Evolutionary conservation across 306 rosid species (phyloP).

Genomic region (Myrica gale): DNA sequence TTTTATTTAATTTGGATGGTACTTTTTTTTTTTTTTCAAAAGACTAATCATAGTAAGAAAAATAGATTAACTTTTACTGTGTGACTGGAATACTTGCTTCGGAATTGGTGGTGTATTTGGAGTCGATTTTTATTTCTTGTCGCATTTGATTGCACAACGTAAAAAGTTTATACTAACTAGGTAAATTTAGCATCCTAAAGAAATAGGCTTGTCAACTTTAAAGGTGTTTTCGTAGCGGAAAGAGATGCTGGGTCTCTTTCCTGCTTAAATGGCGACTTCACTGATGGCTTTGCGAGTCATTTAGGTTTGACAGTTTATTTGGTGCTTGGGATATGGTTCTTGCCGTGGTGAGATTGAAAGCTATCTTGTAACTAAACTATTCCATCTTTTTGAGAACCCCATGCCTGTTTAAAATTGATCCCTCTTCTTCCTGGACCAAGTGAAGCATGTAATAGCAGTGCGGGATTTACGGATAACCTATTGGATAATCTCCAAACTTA

Average conservation of each 20-base stretch:
- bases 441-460: too few species aligned
- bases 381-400: too few species aligned
- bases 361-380: background rate
- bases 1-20: too few species aligned
- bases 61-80: background rate
- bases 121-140: background rate
- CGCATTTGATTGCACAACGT: background rate
- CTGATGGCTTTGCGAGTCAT: constrained; percentile 1
- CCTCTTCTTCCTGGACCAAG: too few species aligned
- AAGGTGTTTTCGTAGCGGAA: background rate
- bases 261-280: background rate
- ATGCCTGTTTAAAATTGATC: too few species aligned
- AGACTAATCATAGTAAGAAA: background rate
- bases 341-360: background rate
- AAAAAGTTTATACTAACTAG: too few species aligned
- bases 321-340: background rate
- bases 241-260: background rate
- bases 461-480: too few species aligned
- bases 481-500: too few species aligned
- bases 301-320: background rate
- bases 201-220: background rate
- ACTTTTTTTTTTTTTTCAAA: background rate
- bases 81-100: background rate
- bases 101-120: background rate
- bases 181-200: too few species aligned